Percentiles rank a stretch among this genome's conserved stretches.
These are phyloP conservation scores for Jacaranda mimosifolia DNA, from an alignment of 257 asterid species.

Conservation along the genomic window DNA sequence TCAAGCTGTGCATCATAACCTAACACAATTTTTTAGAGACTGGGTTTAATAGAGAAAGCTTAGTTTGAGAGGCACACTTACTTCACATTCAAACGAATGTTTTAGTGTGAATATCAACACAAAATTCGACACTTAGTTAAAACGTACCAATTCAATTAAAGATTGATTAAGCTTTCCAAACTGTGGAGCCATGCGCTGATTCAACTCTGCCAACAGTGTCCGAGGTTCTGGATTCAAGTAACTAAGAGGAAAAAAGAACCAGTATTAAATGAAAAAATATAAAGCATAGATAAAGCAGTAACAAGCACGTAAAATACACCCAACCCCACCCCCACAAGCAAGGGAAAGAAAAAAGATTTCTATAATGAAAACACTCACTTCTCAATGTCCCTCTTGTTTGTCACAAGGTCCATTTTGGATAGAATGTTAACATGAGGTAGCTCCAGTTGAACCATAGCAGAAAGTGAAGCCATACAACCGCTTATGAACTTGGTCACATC, in stretches of 20 bases:
- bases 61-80: conserved; percentile 32
- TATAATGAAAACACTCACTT: conserved; percentile 60
- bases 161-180: conserved; percentile 86
- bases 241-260: conserved; percentile 47
- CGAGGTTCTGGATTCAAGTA: conserved; percentile 89
- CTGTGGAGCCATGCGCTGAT: conserved; percentile 89
- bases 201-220: conserved; percentile 80
- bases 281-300: conserved; percentile 18
- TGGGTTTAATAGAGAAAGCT: background rate
- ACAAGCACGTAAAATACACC: conserved; percentile 13
- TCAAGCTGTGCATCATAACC: conserved; percentile 10
- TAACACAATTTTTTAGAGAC: background rate
- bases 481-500: conserved; percentile 98
- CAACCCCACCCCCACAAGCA: background rate
- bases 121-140: conserved; percentile 3
- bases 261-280: conserved; percentile 31
- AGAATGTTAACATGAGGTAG: conserved; percentile 95
- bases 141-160: conserved; percentile 85
- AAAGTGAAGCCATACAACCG: conserved; percentile 98
- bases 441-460: conserved; percentile 98
- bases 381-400: conserved; percentile 88
- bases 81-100: conserved; percentile 12
- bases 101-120: conserved; percentile 6
- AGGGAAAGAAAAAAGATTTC: background rate
- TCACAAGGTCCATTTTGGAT: conserved; percentile 98